A percentile compares a stretch with the other conserved stretches of the same genome.
Evolutionary conservation across 1,284 basidiomycete genomes (phyloP).

Genomic region (Papiliotrema laurentii): DNA sequence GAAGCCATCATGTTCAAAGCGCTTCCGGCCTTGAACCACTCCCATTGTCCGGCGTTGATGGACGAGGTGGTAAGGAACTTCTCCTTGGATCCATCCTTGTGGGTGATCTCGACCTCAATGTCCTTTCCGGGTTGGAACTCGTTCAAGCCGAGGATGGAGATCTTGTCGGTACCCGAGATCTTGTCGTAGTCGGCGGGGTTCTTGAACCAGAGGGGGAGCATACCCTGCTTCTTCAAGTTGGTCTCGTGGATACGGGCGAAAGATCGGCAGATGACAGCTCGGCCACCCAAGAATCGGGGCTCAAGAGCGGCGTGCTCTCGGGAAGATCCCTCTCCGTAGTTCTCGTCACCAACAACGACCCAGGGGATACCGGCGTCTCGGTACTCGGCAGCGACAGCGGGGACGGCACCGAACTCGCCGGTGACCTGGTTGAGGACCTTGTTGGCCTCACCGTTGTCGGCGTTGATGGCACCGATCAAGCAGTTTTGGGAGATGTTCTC

Average conservation of each 20-base stretch:
- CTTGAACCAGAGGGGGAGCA: constrained; percentile 85
- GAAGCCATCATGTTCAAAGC: constrained; percentile 46
- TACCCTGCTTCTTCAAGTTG: constrained; percentile 83
- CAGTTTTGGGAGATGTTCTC: constrained; percentile 99
- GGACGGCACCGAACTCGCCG: constrained; percentile 81
- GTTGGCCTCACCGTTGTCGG: constrained; percentile 93
- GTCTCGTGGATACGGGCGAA: constrained; percentile 97
- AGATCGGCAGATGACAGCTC: constrained; percentile 89
- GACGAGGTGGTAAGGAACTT: constrained; percentile 49
- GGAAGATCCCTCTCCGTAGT: constrained; percentile 98
- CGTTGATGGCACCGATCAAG: constrained; percentile 94
- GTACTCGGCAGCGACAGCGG: constrained; percentile 79
- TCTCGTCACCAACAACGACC: constrained; percentile 89
- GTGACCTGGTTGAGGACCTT: constrained; percentile 87
- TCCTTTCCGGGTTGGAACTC: constrained; percentile 82
- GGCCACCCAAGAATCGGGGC: constrained; percentile 92
- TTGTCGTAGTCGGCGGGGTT: constrained; percentile 89
- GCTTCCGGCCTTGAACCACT: constrained; percentile 88
- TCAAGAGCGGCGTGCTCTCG: constrained; percentile 98
- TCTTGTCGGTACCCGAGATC: constrained; percentile 72
- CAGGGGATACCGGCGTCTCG: constrained; percentile 86
- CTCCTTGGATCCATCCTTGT: constrained; percentile 72
- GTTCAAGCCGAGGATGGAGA: constrained; percentile 78
- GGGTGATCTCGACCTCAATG: constrained; percentile 72
- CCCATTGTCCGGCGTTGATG: constrained; percentile 69